phyloP scores from a whole-genome alignment of 1,284 basidiomycete species.

The Moniliella sp. region DNA sequence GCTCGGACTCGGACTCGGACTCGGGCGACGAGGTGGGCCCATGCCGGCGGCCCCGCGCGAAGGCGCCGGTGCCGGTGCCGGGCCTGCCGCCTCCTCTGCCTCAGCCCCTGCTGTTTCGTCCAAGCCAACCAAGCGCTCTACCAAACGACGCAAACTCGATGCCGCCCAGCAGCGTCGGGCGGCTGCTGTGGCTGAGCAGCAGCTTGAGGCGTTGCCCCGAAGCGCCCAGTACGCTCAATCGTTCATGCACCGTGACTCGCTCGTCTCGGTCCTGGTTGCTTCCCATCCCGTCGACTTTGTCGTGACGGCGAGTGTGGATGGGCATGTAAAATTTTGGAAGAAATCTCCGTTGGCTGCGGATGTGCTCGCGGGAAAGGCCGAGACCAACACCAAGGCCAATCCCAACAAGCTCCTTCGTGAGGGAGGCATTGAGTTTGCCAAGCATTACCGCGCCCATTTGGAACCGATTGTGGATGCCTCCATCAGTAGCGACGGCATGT shows the following conservation, averaged over 20 bases:
- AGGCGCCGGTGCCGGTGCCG: no score
- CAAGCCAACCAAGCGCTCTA: no score
- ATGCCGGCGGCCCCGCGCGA: no score
- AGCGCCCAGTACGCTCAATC: constrained; percentile 89
- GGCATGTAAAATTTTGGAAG: constrained; percentile 94
- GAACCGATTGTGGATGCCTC: constrained; percentile 56
- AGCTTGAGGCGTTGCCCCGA: no score
- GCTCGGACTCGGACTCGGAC: no score
- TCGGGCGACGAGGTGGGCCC: no score
- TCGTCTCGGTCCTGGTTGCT: constrained; percentile 53
- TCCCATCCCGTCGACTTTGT: constrained; percentile 44
- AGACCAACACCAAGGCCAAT: constrained; percentile 75
- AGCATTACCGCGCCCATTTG: constrained; percentile 54
- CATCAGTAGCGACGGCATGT: constrained; percentile 72
- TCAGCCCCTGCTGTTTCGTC: no score
- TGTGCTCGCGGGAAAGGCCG: no score
- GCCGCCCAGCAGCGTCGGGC: no score
- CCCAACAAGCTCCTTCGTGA: constrained; percentile 49
- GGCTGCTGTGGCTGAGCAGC: no score
- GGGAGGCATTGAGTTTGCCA: constrained; percentile 33
- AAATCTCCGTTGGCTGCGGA: constrained; percentile 73
- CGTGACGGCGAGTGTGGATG: constrained; percentile 80
- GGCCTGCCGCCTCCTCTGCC: no score
- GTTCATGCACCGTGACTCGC: constrained; percentile 87
- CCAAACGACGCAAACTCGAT: no score